These are phyloP conservation scores for Neurospora crassa DNA, from an alignment of 2,329 filamentous ascomycete species.

Conservation along the genomic window DNA sequence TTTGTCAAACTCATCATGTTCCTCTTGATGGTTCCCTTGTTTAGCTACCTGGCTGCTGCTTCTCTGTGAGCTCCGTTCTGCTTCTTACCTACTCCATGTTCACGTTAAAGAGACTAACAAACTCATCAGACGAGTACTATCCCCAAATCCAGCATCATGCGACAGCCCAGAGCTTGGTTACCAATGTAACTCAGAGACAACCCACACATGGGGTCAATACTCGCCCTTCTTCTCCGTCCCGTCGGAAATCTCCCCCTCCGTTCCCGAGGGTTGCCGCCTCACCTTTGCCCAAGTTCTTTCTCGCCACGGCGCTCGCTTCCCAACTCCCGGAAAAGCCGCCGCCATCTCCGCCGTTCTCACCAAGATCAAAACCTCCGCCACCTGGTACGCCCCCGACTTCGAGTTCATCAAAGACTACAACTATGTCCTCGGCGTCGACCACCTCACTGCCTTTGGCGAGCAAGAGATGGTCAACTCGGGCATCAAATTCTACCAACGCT, in stretches of 20 bases:
- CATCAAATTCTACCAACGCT: constrained; percentile 64
- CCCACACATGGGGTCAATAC: constrained; percentile 77
- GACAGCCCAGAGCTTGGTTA: constrained; percentile 48
- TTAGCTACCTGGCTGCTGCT: constrained; percentile 10
- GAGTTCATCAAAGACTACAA: constrained; percentile 63
- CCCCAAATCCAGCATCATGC: constrained; percentile 29
- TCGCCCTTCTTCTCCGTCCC: constrained; percentile 72
- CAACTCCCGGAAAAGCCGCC: constrained; percentile 57
- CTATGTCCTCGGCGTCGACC: constrained; percentile 47
- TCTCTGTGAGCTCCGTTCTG: constrained; percentile 17
- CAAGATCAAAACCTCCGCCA: constrained; percentile 50
- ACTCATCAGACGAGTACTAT: constrained; percentile 5
- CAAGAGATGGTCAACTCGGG: constrained; percentile 67
- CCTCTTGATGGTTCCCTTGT: constrained; percentile 2
- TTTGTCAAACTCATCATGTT: constrained; percentile 4
- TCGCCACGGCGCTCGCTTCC: constrained; percentile 76
- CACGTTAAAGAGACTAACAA: background rate
- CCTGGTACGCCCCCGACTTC: constrained; percentile 51
- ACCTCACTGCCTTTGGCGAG: constrained; percentile 56
- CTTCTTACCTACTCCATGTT: background rate
- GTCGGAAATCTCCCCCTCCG: constrained; percentile 49
- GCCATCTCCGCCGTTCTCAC: constrained; percentile 55
- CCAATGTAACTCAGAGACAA: constrained; percentile 50
- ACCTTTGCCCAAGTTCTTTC: constrained; percentile 77
- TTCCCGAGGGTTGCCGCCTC: constrained; percentile 60